These are phyloP conservation scores for Syncephalastrum sp. DNA, from an alignment of 371 early-diverging fungal genomes.

Conservation along the genomic window DNA sequence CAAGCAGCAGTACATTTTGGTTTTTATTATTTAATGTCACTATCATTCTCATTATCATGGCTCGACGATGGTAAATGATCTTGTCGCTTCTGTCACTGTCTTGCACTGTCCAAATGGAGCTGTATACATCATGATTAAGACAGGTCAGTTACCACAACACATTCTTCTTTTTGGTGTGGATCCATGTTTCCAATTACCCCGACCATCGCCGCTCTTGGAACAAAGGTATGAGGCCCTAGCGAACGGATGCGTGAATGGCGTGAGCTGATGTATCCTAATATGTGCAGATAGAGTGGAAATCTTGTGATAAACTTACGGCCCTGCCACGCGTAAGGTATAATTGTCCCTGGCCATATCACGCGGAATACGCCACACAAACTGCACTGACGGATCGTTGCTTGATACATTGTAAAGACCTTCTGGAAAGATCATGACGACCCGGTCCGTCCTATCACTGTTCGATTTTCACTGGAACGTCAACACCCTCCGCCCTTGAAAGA, in stretches of 20 bases:
- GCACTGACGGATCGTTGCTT: slow-evolving; percentile 4
- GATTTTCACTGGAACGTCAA: slow-evolving; percentile 13
- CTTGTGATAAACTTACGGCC: slow-evolving; percentile 26
- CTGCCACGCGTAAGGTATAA: slow-evolving; percentile 28
- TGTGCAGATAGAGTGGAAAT: background rate
- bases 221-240: slow-evolving; percentile 32
- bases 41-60: no score
- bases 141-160: no score
- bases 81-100: background rate
- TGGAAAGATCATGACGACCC: slow-evolving; percentile 9
- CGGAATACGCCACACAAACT: slow-evolving; percentile 34
- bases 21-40: no score
- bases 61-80: background rate
- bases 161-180: no score
- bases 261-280: background rate
- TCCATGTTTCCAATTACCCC: slow-evolving; percentile 16
- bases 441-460: slow-evolving; percentile 15
- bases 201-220: slow-evolving; percentile 27
- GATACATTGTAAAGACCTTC: background rate
- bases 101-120: no score
- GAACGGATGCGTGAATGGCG: background rate
- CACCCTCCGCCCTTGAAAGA: background rate
- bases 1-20: no score
- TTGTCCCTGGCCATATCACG: slow-evolving; percentile 20
- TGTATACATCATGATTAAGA: no score